These are phyloP conservation scores for Brasilioporus rufonigricans DNA, from an alignment of 768 basidiomycete genomes.

Conservation along the genomic window DNA sequence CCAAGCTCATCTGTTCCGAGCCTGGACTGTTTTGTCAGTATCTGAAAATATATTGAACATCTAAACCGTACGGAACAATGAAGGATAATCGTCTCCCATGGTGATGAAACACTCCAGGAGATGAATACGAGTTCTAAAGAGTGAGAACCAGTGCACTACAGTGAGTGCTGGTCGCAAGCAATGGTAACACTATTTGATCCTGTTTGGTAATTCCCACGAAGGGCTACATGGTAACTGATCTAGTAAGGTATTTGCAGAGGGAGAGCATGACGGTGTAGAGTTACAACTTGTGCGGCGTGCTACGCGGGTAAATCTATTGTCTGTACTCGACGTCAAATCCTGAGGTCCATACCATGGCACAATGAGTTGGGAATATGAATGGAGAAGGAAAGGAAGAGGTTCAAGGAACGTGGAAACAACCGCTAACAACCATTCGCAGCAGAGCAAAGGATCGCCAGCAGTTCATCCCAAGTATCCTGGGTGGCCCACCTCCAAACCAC, in stretches of 20 bases:
- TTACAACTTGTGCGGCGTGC: background rate
- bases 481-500: conserved; percentile 5
- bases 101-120: background rate
- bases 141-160: background rate
- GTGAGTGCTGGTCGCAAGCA: background rate
- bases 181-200: conserved; percentile 3
- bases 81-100: conserved; percentile 83
- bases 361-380: conserved; percentile 6
- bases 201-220: conserved; percentile 20
- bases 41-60: background rate
- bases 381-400: conserved; percentile 1
- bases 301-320: background rate
- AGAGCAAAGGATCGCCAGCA: conserved; percentile 32
- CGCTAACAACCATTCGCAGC: conserved; percentile 30
- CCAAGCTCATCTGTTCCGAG: conserved; percentile 97
- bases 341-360: background rate
- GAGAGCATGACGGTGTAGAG: background rate
- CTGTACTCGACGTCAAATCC: background rate
- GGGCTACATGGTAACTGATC: background rate
- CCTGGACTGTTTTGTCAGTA: conserved; percentile 44
- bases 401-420: conserved; percentile 29
- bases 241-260: background rate
- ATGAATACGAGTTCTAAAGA: background rate
- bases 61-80: conserved; percentile 65
- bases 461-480: conserved; percentile 30